phyloP scores from a whole-genome alignment of 1,284 basidiomycete genomes.

The Naganishia sp. region DNA sequence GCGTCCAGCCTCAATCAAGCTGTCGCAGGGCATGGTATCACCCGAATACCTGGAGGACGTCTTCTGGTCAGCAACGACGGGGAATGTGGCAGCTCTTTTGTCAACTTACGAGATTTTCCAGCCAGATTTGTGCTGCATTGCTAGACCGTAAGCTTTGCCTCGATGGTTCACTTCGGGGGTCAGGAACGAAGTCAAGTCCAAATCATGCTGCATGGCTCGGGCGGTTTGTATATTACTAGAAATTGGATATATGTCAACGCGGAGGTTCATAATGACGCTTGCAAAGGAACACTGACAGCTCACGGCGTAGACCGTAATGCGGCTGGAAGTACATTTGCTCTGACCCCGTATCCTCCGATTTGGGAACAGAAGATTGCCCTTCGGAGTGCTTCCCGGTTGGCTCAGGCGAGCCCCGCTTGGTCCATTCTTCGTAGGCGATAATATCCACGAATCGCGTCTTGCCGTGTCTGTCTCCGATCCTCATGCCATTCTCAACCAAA shows the following conservation, averaged over 20 bases:
- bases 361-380: neutral
- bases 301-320: slow-evolving; percentile 6
- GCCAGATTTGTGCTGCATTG: slow-evolving; percentile 67
- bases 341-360: neutral
- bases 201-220: slow-evolving; percentile 13
- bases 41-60: slow-evolving; percentile 63
- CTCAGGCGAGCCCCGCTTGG: slow-evolving; percentile 12
- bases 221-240: slow-evolving; percentile 10
- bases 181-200: slow-evolving; percentile 54
- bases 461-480: slow-evolving; percentile 17
- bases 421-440: slow-evolving; percentile 34
- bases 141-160: slow-evolving; percentile 67
- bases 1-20: slow-evolving; percentile 67
- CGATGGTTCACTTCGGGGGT: slow-evolving; percentile 75
- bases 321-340: slow-evolving; percentile 15
- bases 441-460: slow-evolving; percentile 42
- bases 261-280: neutral
- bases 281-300: slow-evolving; percentile 4
- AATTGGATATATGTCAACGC: neutral
- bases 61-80: slow-evolving; percentile 54
- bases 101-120: slow-evolving; percentile 78
- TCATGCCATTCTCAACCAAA: slow-evolving; percentile 45
- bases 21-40: slow-evolving; percentile 78
- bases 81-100: slow-evolving; percentile 35
- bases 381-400: neutral